Evolutionary conservation across 192 early-diverging fungal genomes (phyloP).

Genomic region (Haplosporangium gracile): DNA sequence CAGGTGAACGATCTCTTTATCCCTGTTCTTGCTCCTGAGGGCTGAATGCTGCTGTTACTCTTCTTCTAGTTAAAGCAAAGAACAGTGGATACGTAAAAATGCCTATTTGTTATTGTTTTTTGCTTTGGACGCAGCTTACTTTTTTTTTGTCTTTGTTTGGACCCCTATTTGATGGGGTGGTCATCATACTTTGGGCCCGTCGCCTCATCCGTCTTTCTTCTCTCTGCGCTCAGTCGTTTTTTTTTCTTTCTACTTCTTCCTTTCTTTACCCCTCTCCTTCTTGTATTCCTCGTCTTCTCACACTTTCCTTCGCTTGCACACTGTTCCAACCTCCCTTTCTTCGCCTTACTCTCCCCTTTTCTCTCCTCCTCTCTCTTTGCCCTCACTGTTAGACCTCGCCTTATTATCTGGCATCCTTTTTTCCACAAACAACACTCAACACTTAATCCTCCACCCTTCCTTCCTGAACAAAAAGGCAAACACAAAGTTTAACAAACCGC

Average conservation of each 20-base stretch:
- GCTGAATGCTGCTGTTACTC: too few relatives aligned
- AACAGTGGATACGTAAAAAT: not conserved
- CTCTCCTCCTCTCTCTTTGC: not conserved
- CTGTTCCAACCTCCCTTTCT: not conserved
- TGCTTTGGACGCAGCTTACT: not conserved
- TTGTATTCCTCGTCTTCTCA: not conserved
- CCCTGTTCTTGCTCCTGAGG: not conserved
- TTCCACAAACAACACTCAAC: not conserved
- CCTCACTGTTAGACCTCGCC: not conserved
- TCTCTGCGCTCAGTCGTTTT: not conserved
- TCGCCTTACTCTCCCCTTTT: not conserved
- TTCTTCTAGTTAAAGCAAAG: not conserved
- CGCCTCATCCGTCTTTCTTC: not conserved
- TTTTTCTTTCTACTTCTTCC: not conserved
- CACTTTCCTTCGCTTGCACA: not conserved
- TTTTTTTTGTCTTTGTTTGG: not conserved
- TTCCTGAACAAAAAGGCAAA: not conserved
- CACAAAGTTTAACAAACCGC: not conserved
- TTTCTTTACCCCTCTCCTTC: not conserved
- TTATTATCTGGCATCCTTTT: not conserved
- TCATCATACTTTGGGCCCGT: not conserved
- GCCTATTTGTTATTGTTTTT: too few relatives aligned
- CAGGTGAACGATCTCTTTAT: not conserved
- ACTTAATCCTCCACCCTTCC: not conserved
- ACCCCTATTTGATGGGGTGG: not conserved